A percentile compares a stretch with the other conserved stretches of the same genome.
These are phyloP conservation scores for Delphinella strobiligena DNA, from an alignment of 2,329 filamentous ascomycete species.

Conservation along the genomic window DNA sequence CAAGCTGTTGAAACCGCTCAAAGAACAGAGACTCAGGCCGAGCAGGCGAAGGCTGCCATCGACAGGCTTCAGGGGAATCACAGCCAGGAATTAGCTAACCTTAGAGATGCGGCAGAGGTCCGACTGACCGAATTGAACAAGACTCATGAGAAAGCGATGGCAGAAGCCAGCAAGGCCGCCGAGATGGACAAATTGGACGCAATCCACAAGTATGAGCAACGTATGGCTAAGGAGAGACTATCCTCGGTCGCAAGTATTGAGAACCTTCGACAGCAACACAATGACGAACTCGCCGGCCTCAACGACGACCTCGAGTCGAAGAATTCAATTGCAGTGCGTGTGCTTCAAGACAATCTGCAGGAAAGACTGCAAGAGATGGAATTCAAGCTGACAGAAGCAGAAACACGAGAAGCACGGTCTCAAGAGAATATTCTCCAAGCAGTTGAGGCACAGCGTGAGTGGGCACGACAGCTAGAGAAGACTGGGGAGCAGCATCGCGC, in stretches of 20 bases:
- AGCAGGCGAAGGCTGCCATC: neutral
- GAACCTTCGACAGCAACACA: neutral
- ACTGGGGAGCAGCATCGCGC: conserved; percentile 1
- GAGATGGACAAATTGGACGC: neutral
- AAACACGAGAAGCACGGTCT: conserved; percentile 4
- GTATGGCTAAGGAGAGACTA: neutral
- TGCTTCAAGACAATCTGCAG: conserved; percentile 5
- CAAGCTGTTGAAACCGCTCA: neutral
- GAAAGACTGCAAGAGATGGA: conserved; percentile 5
- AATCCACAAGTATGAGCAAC: conserved; percentile 4
- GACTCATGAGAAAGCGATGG: conserved; percentile 1
- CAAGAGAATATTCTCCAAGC: conserved; percentile 1
- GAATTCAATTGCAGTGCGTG: conserved; percentile 6
- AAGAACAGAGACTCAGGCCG: neutral
- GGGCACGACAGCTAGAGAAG: conserved; percentile 2
- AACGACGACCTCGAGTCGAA: conserved; percentile 1
- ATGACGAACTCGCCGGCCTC: neutral
- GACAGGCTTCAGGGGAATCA: neutral
- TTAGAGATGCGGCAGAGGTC: neutral
- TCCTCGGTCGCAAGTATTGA: neutral
- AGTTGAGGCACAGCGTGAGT: conserved; percentile 1
- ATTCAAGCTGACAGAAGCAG: conserved; percentile 7
- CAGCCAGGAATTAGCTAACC: neutral
- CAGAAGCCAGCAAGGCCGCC: conserved; percentile 3
- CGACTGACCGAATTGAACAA: conserved; percentile 1